Evolutionary conservation across 805 yeast species (phyloP).

Genomic region (Teunomyces tritomae): DNA sequence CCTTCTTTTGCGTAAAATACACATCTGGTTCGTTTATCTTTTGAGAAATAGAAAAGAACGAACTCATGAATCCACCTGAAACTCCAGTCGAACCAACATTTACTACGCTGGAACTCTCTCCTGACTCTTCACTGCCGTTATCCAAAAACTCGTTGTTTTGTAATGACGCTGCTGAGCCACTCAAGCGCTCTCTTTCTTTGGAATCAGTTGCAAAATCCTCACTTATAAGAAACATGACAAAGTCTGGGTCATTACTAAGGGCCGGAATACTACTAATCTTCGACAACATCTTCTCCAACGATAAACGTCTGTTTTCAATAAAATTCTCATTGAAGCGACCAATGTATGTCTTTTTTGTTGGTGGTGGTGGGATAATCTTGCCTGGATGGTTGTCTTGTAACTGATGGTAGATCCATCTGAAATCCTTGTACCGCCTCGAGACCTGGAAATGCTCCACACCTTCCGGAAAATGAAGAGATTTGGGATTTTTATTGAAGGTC

Average conservation of each 20-base stretch:
- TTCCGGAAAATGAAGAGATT: constrained; percentile 11
- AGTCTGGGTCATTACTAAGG: constrained; percentile 71
- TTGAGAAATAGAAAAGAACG: constrained; percentile 65
- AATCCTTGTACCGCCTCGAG: constrained; percentile 84
- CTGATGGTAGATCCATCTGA: constrained; percentile 91
- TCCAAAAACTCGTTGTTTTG: constrained; percentile 34
- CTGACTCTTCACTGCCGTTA: constrained; percentile 22
- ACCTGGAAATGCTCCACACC: constrained; percentile 36
- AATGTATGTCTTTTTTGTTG: constrained; percentile 90
- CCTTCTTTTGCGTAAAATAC: constrained; percentile 67
- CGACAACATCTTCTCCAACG: constrained; percentile 80
- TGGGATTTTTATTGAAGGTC: constrained; percentile 49
- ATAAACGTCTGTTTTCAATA: constrained; percentile 79
- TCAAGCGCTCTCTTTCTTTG: constrained; percentile 62
- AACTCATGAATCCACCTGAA: constrained; percentile 61
- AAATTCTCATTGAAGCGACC: constrained; percentile 91
- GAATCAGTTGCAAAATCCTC: constrained; percentile 67
- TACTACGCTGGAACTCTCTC: neutral
- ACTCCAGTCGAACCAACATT: constrained; percentile 12
- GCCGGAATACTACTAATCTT: constrained; percentile 59
- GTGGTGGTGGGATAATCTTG: constrained; percentile 82
- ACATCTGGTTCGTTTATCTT: constrained; percentile 77
- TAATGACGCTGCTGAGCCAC: constrained; percentile 50
- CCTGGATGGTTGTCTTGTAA: constrained; percentile 87
- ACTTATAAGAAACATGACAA: constrained; percentile 72